A percentile compares a stretch with the other conserved stretches of the same genome.
These are phyloP conservation scores for Thozetella sp. DNA, from an alignment of 495 filamentous ascomycete species.

Conservation along the genomic window DNA sequence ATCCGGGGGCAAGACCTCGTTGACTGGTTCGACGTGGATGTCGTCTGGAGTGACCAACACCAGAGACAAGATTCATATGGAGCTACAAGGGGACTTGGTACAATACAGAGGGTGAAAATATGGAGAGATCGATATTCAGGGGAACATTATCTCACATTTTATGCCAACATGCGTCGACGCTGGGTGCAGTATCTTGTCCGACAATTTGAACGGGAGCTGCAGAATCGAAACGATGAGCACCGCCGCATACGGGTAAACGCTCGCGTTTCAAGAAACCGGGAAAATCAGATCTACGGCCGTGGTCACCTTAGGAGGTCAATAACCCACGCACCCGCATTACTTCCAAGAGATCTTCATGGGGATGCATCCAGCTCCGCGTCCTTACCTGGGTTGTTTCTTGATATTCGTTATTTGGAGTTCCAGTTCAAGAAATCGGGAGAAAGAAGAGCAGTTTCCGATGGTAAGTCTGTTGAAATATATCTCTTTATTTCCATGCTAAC, in stretches of 20 bases:
- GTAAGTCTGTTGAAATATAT: too few relatives aligned
- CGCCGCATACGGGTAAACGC: constrained; percentile 27
- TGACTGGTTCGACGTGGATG: constrained; percentile 36
- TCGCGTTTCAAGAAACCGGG: constrained; percentile 25
- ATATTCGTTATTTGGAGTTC: too few relatives aligned
- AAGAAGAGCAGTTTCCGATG: too few relatives aligned
- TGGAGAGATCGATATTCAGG: constrained; percentile 33
- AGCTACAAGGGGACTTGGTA: constrained; percentile 30
- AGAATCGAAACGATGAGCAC: constrained; percentile 28
- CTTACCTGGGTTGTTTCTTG: too few relatives aligned
- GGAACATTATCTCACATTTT: constrained; percentile 31
- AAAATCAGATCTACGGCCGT: too few relatives aligned
- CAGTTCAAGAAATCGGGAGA: too few relatives aligned
- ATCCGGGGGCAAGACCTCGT: constrained; percentile 28
- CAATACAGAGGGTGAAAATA: constrained; percentile 36
- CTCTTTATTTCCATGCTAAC: constrained; percentile 12
- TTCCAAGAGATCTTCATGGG: too few relatives aligned
- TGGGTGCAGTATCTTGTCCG: constrained; percentile 32
- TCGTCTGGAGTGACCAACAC: constrained; percentile 32
- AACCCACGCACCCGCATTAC: too few relatives aligned
- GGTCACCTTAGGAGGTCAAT: too few relatives aligned
- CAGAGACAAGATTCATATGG: constrained; percentile 32
- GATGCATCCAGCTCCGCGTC: too few relatives aligned
- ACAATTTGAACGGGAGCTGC: constrained; percentile 28
- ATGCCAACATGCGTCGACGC: constrained; percentile 27